phyloP scores from a whole-genome alignment of 371 early-diverging fungal genomes.

The Syncephalastrum contaminatum region DNA sequence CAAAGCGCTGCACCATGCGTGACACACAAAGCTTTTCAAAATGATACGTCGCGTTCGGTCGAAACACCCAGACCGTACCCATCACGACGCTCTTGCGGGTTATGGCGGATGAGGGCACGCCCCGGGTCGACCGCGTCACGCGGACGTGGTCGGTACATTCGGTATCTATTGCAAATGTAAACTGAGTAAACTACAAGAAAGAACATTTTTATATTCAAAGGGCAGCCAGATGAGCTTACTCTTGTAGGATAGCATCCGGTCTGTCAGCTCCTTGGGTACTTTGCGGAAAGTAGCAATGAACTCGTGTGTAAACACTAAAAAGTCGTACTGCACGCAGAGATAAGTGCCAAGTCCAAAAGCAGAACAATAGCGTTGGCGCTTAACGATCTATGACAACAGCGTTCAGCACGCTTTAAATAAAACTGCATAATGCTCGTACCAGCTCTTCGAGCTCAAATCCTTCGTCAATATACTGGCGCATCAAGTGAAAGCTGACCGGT shows the following conservation, averaged over 20 bases:
- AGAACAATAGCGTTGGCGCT: slow-evolving; percentile 88
- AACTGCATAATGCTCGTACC: slow-evolving; percentile 25
- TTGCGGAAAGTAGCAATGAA: slow-evolving; percentile 86
- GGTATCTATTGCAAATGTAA: not conserved
- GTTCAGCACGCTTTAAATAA: not conserved
- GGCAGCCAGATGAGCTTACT: slow-evolving; percentile 16
- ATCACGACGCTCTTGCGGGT: slow-evolving; percentile 83
- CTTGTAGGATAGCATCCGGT: slow-evolving; percentile 51
- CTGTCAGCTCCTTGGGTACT: slow-evolving; percentile 52
- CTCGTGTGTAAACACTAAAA: slow-evolving; percentile 91
- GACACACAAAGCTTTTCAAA: slow-evolving; percentile 74
- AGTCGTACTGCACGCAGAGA: slow-evolving; percentile 85
- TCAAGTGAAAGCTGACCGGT: slow-evolving; percentile 81
- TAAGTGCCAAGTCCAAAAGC: slow-evolving; percentile 89
- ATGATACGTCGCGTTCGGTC: slow-evolving; percentile 47
- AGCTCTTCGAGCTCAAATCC: slow-evolving; percentile 91
- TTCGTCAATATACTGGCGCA: slow-evolving; percentile 75
- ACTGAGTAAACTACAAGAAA: not conserved
- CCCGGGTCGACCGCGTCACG: slow-evolving; percentile 37
- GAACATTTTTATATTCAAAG: too few species aligned
- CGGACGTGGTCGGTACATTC: slow-evolving; percentile 18
- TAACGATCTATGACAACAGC: slow-evolving; percentile 59
- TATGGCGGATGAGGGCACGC: slow-evolving; percentile 75
- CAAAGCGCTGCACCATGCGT: slow-evolving; percentile 87
- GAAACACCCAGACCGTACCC: slow-evolving; percentile 91